A percentile compares a stretch with the other conserved stretches of the same genome.
Conservation (phyloP, 495 filamentous ascomycete genomes). For the Amniculicola lignicola region DNA sequence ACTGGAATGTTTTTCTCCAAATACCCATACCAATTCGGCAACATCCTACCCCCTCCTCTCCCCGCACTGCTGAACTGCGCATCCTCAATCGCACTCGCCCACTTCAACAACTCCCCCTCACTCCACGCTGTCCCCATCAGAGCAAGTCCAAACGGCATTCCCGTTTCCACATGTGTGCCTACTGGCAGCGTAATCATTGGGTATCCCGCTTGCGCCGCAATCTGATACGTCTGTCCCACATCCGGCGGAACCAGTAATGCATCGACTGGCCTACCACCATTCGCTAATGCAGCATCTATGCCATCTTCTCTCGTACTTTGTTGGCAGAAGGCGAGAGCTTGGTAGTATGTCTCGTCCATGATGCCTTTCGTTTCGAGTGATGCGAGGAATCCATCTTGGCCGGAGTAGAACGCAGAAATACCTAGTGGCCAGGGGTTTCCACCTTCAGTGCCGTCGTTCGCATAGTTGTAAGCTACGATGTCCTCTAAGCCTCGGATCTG, state of each 20-base stretch:
- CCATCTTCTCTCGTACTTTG: slow-evolving; percentile 58
- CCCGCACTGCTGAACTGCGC: slow-evolving; percentile 46
- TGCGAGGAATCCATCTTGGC: slow-evolving; percentile 67
- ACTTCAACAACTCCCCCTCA: slow-evolving; percentile 60
- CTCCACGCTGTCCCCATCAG: slow-evolving; percentile 65
- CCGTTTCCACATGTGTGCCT: slow-evolving; percentile 50
- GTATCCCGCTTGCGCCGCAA: slow-evolving; percentile 60
- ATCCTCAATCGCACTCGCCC: slow-evolving; percentile 68
- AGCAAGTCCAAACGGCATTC: slow-evolving; percentile 69
- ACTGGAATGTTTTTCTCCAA: slow-evolving; percentile 52
- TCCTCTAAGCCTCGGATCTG: slow-evolving; percentile 62
- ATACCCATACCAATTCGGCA: slow-evolving; percentile 56
- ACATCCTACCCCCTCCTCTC: slow-evolving; percentile 45
- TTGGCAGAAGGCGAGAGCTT: slow-evolving; percentile 61
- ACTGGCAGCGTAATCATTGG: slow-evolving; percentile 68
- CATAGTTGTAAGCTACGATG: slow-evolving; percentile 62
- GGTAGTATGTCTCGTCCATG: slow-evolving; percentile 63
- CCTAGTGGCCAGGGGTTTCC: slow-evolving; percentile 54
- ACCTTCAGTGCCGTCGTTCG: slow-evolving; percentile 66
- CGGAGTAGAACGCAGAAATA: slow-evolving; percentile 63
- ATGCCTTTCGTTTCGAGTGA: slow-evolving; percentile 57
- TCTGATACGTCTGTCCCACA: slow-evolving; percentile 58
- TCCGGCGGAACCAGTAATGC: slow-evolving; percentile 66
- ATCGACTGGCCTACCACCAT: slow-evolving; percentile 49
- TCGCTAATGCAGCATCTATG: slow-evolving; percentile 61